These are phyloP conservation scores for Retiboletus fuscus DNA, from an alignment of 1,284 basidiomycete species.

Conservation along the genomic window DNA sequence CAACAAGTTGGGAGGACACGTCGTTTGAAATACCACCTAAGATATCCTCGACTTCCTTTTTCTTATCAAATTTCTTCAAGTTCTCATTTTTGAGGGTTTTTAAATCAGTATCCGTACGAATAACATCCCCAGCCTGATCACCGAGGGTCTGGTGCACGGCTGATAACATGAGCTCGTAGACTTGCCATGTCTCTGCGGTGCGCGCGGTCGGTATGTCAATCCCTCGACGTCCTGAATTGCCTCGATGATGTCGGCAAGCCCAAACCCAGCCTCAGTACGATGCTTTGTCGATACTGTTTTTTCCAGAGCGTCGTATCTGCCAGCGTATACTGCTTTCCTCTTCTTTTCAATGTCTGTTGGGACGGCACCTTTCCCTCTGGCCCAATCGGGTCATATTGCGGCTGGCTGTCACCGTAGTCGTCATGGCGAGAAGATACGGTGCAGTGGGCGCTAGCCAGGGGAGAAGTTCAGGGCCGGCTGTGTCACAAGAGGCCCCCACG, in stretches of 20 bases:
- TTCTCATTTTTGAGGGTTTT: conserved; percentile 92
- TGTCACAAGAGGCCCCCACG: too few relatives aligned
- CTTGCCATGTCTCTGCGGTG: conserved; percentile 93
- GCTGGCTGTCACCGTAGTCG: too few relatives aligned
- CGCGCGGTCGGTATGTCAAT: conserved; percentile 90
- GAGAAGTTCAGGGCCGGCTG: too few relatives aligned
- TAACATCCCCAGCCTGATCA: conserved; percentile 95
- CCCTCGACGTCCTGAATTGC: conserved; percentile 95
- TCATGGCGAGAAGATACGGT: too few relatives aligned
- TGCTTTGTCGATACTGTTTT: conserved; percentile 64
- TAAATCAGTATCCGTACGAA: conserved; percentile 93
- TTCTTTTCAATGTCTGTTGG: conserved; percentile 97
- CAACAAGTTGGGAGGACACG: conserved; percentile 87
- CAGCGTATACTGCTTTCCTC: conserved; percentile 73
- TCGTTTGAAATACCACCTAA: conserved; percentile 80
- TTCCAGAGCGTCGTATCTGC: conserved; percentile 65
- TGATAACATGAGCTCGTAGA: conserved; percentile 96
- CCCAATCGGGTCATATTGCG: too few relatives aligned
- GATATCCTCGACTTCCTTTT: conserved; percentile 91
- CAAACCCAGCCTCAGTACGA: conserved; percentile 68
- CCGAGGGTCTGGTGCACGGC: conserved; percentile 87
- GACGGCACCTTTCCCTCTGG: too few relatives aligned
- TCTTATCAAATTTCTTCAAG: conserved; percentile 96
- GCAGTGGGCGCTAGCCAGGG: too few relatives aligned
- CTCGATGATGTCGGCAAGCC: conserved; percentile 90